These are phyloP conservation scores for Cryptosporidium xiaoi DNA, from an alignment of 169 alveolate species.

Conservation along the genomic window DNA sequence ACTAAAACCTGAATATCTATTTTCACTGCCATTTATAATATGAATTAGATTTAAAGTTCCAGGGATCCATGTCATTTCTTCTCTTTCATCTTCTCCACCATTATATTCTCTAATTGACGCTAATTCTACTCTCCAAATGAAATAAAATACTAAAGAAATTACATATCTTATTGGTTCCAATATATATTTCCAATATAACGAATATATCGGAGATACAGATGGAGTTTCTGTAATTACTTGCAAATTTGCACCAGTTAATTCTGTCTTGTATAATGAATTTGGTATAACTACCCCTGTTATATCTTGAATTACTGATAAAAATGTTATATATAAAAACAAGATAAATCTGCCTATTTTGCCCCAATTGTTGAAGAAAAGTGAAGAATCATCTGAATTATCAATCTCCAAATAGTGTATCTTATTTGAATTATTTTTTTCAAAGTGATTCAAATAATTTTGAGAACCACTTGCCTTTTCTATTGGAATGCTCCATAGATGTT, in stretches of 20 bases:
- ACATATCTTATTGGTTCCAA: conserved; percentile 39
- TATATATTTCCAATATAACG: conserved; percentile 68
- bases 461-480: not conserved
- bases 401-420: conserved; percentile 6
- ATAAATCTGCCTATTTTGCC: conserved; percentile 56
- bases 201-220: conserved; percentile 24
- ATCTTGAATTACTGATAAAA: conserved; percentile 39
- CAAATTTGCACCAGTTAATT: conserved; percentile 24
- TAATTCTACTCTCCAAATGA: conserved; percentile 42
- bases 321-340: conserved; percentile 18
- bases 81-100: not conserved
- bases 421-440: not conserved
- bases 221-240: conserved; percentile 59
- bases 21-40: not conserved
- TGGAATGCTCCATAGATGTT: conserved; percentile 57
- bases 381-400: conserved; percentile 23
- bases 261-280: conserved; percentile 53
- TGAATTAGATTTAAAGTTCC: conserved; percentile 35
- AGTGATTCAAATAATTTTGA: not conserved
- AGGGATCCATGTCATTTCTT: conserved; percentile 66
- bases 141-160: conserved; percentile 26
- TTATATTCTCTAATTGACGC: conserved; percentile 33
- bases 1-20: not conserved
- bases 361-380: conserved; percentile 61
- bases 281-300: conserved; percentile 62